phyloP scores from a whole-genome alignment of 768 basidiomycete genomes.

The Krasilnikovozyma curviuscula region DNA sequence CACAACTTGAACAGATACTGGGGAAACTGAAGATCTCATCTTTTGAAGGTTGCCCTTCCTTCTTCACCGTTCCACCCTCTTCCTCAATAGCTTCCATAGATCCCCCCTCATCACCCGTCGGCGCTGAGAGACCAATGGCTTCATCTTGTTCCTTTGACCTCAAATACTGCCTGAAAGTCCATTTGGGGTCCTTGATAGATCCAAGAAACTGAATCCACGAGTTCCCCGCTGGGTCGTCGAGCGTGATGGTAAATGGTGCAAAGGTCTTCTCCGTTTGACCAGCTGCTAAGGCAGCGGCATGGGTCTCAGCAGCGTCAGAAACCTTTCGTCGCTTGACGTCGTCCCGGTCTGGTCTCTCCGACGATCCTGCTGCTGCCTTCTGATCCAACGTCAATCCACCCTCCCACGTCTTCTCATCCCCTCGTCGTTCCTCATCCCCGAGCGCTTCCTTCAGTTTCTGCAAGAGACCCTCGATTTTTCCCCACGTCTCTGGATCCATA shows the following conservation, averaged over 20 bases:
- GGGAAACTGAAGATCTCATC: conserved; percentile 83
- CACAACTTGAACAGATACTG: conserved; percentile 74
- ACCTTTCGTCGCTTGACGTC: conserved; percentile 8
- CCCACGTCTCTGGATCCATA: conserved; percentile 51
- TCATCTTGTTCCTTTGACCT: conserved; percentile 66
- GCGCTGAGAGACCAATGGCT: conserved; percentile 47
- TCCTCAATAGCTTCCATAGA: conserved; percentile 12
- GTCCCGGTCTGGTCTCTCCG: conserved; percentile 28
- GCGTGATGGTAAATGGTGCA: conserved; percentile 53
- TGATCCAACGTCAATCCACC: conserved; percentile 15
- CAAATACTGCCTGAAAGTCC: conserved; percentile 67
- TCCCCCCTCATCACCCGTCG: conserved; percentile 18
- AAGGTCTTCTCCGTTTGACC: conserved; percentile 31
- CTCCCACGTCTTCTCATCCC: conserved; percentile 23
- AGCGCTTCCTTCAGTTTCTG: conserved; percentile 28
- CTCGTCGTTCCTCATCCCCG: conserved; percentile 19
- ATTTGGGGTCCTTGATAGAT: conserved; percentile 75
- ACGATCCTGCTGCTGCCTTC: conserved; percentile 23
- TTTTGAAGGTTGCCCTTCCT: conserved; percentile 19
- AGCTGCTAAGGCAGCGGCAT: background rate
- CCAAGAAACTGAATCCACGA: conserved; percentile 86
- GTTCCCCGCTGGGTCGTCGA: conserved; percentile 89
- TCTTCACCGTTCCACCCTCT: conserved; percentile 6
- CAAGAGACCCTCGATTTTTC: conserved; percentile 58
- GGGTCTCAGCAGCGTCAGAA: background rate